Conservation (phyloP, 768 basidiomycete genomes). For the Cystofilobasidium bisporidii region DNA sequence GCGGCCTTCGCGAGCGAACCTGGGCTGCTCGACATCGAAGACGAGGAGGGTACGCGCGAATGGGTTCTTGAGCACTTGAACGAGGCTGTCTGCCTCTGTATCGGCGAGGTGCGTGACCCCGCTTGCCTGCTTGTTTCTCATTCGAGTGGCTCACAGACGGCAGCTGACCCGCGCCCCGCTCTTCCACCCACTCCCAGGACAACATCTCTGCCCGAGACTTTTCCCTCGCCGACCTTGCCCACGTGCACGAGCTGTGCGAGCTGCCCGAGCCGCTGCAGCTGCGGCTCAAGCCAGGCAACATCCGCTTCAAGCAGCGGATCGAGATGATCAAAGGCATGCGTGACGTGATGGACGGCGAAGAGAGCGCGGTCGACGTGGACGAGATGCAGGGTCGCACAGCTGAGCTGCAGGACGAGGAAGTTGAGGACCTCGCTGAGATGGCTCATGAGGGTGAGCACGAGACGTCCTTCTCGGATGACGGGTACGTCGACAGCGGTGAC, state of each 20-base stretch:
- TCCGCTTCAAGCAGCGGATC: conserved; percentile 23
- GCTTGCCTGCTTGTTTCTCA: no score
- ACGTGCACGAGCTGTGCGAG: conserved; percentile 20
- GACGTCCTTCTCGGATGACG: background rate
- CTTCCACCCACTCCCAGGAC: conserved; percentile 10
- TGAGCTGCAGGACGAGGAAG: conserved; percentile 1
- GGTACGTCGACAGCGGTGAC: background rate
- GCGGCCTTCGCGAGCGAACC: conserved; percentile 19
- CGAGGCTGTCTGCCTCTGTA: conserved; percentile 8
- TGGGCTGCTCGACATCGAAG: conserved; percentile 12
- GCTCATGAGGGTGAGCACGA: background rate
- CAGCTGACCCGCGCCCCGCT: no score
- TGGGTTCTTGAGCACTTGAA: conserved; percentile 24
- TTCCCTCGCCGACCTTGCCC: conserved; percentile 18
- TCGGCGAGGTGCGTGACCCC: conserved; percentile 27
- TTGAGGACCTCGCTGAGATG: background rate
- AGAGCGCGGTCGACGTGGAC: conserved; percentile 15
- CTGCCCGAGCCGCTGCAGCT: conserved; percentile 21
- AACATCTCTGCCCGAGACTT: conserved; percentile 14
- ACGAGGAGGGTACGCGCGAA: conserved; percentile 23
- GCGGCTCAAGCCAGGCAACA: conserved; percentile 9
- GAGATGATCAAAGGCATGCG: conserved; percentile 23
- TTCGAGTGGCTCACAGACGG: no score
- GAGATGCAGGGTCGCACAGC: no score
- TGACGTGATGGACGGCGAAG: conserved; percentile 14